phyloP scores from a whole-genome alignment of 2,329 filamentous ascomycete genomes.

The Fulvia fulva region DNA sequence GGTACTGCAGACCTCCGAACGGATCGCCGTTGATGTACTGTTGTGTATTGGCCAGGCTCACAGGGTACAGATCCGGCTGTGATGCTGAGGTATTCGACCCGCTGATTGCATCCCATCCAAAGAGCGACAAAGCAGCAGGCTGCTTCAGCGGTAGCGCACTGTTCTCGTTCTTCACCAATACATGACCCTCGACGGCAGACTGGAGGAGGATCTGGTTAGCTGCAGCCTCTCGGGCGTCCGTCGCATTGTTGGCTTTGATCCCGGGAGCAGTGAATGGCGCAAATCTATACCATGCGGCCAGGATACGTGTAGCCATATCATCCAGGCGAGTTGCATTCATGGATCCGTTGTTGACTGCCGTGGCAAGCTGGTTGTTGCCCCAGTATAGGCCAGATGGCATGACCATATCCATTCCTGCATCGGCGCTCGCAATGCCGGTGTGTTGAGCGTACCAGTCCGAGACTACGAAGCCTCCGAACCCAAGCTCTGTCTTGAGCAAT shows the following conservation, averaged over 20 bases:
- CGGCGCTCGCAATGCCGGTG: conserved; percentile 29
- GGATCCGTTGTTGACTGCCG: conserved; percentile 33
- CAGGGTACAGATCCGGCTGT: conserved; percentile 8
- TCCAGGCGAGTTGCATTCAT: conserved; percentile 30
- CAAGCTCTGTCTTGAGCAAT: conserved; percentile 61
- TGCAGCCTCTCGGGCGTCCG: conserved; percentile 52
- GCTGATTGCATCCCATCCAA: conserved; percentile 29
- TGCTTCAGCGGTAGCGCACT: conserved; percentile 51
- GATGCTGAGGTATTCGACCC: conserved; percentile 15
- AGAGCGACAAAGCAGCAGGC: conserved; percentile 50
- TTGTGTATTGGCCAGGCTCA: conserved; percentile 14
- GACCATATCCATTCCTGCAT: conserved; percentile 31
- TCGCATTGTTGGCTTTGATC: conserved; percentile 47
- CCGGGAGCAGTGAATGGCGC: conserved; percentile 34
- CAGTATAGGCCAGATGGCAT: conserved; percentile 28
- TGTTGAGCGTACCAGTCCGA: conserved; percentile 43
- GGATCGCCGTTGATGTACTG: conserved; percentile 11
- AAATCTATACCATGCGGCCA: conserved; percentile 27
- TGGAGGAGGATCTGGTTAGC: conserved; percentile 48
- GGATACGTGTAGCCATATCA: conserved; percentile 34
- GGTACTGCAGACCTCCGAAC: conserved; percentile 12
- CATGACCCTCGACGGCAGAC: conserved; percentile 58
- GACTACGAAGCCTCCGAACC: conserved; percentile 42
- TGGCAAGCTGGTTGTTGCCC: conserved; percentile 25
- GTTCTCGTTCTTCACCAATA: conserved; percentile 59